Conservation (phyloP, 2,329 filamentous ascomycete genomes). For the Apiospora hydei region DNA sequence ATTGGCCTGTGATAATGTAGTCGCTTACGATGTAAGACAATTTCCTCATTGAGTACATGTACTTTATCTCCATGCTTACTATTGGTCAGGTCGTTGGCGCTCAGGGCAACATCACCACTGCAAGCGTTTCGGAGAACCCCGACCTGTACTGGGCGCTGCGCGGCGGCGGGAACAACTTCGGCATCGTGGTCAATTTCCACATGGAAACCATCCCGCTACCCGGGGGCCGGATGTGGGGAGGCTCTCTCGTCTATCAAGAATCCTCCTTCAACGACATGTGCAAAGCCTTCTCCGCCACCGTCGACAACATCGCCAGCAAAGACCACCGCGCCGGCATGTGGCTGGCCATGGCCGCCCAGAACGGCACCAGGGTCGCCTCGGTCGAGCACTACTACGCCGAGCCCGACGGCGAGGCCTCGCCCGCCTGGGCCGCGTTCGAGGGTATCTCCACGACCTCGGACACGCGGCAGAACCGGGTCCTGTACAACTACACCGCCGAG, state of each 20-base stretch:
- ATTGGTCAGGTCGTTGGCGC: neutral
- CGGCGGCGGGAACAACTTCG: constrained; percentile 22
- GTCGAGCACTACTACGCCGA: constrained; percentile 18
- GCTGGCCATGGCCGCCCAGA: neutral
- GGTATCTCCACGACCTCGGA: neutral
- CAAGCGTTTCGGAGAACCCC: neutral
- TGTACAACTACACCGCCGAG: constrained; percentile 48
- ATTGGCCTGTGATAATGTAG: constrained; percentile 53
- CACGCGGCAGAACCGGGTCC: constrained; percentile 28
- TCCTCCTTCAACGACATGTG: neutral
- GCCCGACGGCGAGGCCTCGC: neutral
- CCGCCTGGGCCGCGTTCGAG: neutral
- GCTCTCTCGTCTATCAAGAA: neutral
- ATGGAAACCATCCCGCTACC: constrained; percentile 15
- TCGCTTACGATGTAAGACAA: constrained; percentile 46
- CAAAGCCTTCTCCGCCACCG: neutral
- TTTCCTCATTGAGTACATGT: neutral
- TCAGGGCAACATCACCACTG: constrained; percentile 4
- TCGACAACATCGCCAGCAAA: constrained; percentile 3
- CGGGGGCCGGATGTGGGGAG: constrained; percentile 11
- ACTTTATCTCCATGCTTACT: neutral
- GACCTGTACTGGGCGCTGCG: constrained; percentile 22
- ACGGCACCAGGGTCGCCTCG: neutral
- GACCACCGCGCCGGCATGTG: neutral
- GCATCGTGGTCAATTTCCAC: constrained; percentile 8